Evolutionary conservation across 1,284 basidiomycete genomes (phyloP), one percentile per base, ranked within the genome.

Genomic region (Cutaneotrichosporon arboriforme): DNA sequence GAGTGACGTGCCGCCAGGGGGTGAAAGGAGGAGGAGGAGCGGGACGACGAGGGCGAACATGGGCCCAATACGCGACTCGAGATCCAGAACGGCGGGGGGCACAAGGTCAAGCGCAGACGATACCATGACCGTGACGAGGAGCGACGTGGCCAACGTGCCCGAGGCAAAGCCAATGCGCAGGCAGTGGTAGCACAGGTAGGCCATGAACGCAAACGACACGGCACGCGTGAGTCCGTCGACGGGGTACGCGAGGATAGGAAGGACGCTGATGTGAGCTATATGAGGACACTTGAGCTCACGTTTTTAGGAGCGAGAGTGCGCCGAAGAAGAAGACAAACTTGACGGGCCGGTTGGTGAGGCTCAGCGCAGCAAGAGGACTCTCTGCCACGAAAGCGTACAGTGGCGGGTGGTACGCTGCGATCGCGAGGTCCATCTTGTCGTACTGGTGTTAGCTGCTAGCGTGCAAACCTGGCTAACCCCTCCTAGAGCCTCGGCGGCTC

Each of bases 201-300:
- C 67, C 13, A 69, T 57, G 43, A 67, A 66, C 5, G 60, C 23
- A 46, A 65, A 61, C 4, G 55, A 56, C 3, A 69, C 52, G 23
- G 56, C 46, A 3, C 56, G 51, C 10, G 61, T 57, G 13, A 64
- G 35, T 26, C 61, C 54, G 34, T 62, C 64, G 3, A 71, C 44
- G 4, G 66, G 63, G 55, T 57, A 56, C 20, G 58, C 57, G 40
- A 67, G 59, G 4, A 69, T n/a, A 4, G 69, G 69, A 8, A 69
- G 39, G 13, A 64, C 46, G 4, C 67, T 69, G 49, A 3, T 1
- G 8, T 44, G 17, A 37, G 36, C 34, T 35, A 31, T 12, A 33
- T 17, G 46, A n/a, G 31, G 45, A 8, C n/a, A 18, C 14, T 38
- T 21, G n/a, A n/a, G n/a, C 67, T 43, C 44, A 71, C 69, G 58